Base-by-base conservation (phyloP, 1,139 yeast genomes). In the Zygoascus meyerae region DNA sequence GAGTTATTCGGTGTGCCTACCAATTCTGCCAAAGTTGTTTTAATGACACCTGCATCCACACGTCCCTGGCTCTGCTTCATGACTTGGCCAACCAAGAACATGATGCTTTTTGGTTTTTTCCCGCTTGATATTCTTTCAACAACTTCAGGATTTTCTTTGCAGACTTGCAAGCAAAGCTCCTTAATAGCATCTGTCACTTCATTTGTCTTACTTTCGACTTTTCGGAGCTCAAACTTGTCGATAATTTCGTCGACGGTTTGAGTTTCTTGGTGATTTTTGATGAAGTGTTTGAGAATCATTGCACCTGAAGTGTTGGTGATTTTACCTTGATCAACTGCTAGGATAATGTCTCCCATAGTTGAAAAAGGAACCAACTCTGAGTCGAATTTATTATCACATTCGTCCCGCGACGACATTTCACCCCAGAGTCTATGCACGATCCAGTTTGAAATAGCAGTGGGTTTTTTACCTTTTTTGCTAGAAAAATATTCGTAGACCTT, bases 351-450 rank as follows among this genome's bases (percentile, higher is more conserved):
- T 0, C 73, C 67, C 39, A 79, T 63, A 34, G 65, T 64, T 0
- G 53, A 38, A 1, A 69, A 63, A 8, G 72, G 62, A 2, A 84
- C 57, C 1, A 70, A 45, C 10, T 60, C 49, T 0, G 53, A 46
- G 34, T 68, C 68, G 35, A 82, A 69, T 4, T 64, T 61, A 34
- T 70, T 55, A 12, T 76, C 72, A 56, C 78, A 79, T 9, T 80
- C 73, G 11, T 35, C 45, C 28, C 21, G 5, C 9, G 39, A 34
- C 6, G 45, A 34, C 52, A 86, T 73, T 12, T 79, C 72, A 0
- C 97, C 96, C 18, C 86, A 60, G 31, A 89, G 67, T 53, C 86
- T 92, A 64, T 92, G 94, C 16, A 87, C 79, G 8, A 89, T 65
- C 96, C 96, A 89, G 58, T 86, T 87, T 37, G 83, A 80, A 0